A percentile compares a stretch with the other conserved stretches of the same genome.
phyloP scores from a whole-genome alignment of 225 moss, liverwort and hornwort genomes.

The Pseudisothecium myosuroides region DNA sequence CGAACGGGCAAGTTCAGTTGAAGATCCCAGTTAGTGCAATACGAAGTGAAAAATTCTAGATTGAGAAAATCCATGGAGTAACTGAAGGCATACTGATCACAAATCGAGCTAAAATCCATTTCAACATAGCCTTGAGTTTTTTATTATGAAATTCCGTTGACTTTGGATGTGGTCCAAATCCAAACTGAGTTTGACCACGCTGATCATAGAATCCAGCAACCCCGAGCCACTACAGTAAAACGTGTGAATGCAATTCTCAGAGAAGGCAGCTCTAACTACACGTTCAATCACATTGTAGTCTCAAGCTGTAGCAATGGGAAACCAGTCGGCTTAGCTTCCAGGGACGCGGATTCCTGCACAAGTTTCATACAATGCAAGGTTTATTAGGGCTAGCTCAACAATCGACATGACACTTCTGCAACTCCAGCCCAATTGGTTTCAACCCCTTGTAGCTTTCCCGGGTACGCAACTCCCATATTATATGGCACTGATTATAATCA shows the following conservation, averaged over 20 bases:
- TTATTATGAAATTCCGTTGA: neutral
- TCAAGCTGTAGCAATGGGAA: neutral
- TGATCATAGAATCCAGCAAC: neutral
- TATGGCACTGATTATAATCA: no score
- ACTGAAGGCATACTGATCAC: neutral
- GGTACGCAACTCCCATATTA: no score
- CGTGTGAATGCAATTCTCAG: neutral
- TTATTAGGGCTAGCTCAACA: neutral
- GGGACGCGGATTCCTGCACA: neutral
- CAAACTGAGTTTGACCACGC: neutral
- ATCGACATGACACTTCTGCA: neutral
- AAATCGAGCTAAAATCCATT: neutral
- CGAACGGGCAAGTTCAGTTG: neutral
- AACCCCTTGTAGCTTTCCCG: neutral
- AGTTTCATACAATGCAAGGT: neutral
- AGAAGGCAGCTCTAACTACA: no score
- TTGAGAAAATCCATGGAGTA: neutral
- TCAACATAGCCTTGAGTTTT: neutral
- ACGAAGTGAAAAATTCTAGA: neutral
- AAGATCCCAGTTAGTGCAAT: neutral
- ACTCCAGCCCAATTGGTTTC: neutral
- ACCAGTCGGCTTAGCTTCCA: neutral
- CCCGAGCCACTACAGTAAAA: neutral
- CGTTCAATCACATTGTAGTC: neutral
- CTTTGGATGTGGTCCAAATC: neutral